Conservation (phyloP, 306 rosid species). For the Cucurbita argyrosperma region DNA sequence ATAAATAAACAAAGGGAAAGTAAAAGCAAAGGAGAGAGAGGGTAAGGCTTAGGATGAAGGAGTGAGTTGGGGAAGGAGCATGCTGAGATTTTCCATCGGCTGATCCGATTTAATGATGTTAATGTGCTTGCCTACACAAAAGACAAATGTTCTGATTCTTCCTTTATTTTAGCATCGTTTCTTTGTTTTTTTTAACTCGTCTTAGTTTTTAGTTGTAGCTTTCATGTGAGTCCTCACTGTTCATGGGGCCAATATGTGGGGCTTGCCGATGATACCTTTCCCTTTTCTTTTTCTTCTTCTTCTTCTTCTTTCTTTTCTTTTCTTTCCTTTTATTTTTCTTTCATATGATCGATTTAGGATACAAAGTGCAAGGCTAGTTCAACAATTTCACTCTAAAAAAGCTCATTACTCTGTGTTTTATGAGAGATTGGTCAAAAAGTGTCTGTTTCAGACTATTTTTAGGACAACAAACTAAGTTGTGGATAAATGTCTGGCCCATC, state of each 20-base stretch:
- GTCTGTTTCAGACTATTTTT: background rate
- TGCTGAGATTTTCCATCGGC: constrained; percentile 4
- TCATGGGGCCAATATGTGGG: constrained; percentile 4
- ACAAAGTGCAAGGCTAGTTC: background rate
- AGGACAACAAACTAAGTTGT: background rate
- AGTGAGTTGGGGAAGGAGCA: constrained; percentile 6
- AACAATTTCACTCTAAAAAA: background rate
- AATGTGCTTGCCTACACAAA: constrained; percentile 6
- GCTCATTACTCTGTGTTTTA: background rate
- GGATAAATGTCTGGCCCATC: background rate
- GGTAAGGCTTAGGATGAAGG: background rate
- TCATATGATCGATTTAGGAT: background rate
- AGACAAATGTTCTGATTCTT: constrained; percentile 5
- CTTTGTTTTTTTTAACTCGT: background rate
- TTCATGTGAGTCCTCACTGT: constrained; percentile 3
- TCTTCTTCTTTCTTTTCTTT: background rate
- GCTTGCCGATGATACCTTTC: constrained; percentile 5
- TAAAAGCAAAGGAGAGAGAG: constrained; percentile 9
- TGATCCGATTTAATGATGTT: constrained; percentile 5
- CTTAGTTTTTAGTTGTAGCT: background rate
- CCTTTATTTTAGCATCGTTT: background rate
- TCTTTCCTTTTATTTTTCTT: background rate
- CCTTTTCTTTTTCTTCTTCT: constrained; percentile 7
- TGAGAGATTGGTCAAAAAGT: background rate
- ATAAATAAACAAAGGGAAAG: constrained; percentile 10